Evolutionary conservation across 495 filamentous ascomycete species (phyloP).

Genomic region (Trichoderma asperelloides): DNA sequence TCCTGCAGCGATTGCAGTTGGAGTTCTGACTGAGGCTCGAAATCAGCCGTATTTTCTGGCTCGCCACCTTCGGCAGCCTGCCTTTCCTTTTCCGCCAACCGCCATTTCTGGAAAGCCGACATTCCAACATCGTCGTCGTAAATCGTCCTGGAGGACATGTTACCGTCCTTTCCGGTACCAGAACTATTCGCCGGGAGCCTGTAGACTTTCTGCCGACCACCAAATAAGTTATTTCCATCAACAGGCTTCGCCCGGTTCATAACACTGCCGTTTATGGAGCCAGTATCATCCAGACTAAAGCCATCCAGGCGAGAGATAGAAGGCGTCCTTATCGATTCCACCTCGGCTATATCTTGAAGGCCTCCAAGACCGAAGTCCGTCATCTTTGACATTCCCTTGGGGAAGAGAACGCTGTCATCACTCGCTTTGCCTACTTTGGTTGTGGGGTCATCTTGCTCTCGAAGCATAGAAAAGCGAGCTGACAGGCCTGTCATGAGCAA

Average conservation of each 20-base stretch:
- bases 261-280: constrained; percentile 47
- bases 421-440: constrained; percentile 86
- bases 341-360: constrained; percentile 82
- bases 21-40: constrained; percentile 13
- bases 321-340: constrained; percentile 61
- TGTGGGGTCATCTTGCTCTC: constrained; percentile 84
- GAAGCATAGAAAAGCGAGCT: constrained; percentile 90
- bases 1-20: background rate
- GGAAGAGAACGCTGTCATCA: constrained; percentile 84
- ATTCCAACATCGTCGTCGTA: constrained; percentile 80
- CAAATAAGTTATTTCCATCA: constrained; percentile 92
- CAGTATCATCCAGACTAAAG: constrained; percentile 62
- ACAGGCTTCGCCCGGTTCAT: constrained; percentile 77
- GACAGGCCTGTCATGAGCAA: constrained; percentile 91
- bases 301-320: constrained; percentile 38
- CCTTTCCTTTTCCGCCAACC: constrained; percentile 46
- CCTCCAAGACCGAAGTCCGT: constrained; percentile 44
- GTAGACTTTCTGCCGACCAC: constrained; percentile 92
- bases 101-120: constrained; percentile 69
- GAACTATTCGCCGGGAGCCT: constrained; percentile 57
- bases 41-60: constrained; percentile 31
- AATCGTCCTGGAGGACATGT: constrained; percentile 59
- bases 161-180: constrained; percentile 25
- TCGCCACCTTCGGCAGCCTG: constrained; percentile 34
- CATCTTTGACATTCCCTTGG: constrained; percentile 68